phyloP scores from a whole-genome alignment of 257 asterid species.

The Capsicum chinense region DNA sequence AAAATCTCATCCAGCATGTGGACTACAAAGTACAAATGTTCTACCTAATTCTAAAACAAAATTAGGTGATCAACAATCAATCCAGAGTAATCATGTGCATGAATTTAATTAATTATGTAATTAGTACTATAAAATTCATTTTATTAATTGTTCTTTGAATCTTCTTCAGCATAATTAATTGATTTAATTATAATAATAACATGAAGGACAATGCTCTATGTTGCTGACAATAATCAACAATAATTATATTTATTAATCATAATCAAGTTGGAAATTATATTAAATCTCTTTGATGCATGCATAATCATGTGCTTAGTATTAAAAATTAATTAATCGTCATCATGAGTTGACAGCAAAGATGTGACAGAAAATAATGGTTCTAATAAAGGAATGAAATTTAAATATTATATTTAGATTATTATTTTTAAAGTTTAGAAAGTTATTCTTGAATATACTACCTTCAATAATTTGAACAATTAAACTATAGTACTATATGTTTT shows the following conservation, averaged over 20 bases:
- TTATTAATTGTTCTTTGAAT: neutral
- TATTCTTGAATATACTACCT: too few species aligned
- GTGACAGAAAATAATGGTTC: too few species aligned
- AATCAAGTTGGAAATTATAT: neutral
- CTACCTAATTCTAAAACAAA: neutral
- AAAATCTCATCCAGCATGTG: too few species aligned
- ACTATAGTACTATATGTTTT: too few species aligned
- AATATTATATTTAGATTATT: too few species aligned
- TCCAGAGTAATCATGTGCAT: neutral
- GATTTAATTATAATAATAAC: neutral
- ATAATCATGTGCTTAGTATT: neutral
- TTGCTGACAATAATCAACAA: neutral
- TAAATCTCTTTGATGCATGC: neutral
- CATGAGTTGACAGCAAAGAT: too few species aligned
- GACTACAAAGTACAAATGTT: neutral
- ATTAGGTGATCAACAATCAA: conserved; percentile 5
- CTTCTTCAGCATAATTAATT: neutral
- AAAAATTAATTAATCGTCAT: too few species aligned
- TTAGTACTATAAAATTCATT: neutral
- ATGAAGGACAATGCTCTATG: neutral
- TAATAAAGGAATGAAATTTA: too few species aligned
- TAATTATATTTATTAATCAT: neutral
- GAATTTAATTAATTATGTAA: neutral
- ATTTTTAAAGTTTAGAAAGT: too few species aligned
- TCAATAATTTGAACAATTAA: too few species aligned